Evolutionary conservation across 2,329 filamentous ascomycete species (phyloP).

Genomic region (Fusarium bulbicola): DNA sequence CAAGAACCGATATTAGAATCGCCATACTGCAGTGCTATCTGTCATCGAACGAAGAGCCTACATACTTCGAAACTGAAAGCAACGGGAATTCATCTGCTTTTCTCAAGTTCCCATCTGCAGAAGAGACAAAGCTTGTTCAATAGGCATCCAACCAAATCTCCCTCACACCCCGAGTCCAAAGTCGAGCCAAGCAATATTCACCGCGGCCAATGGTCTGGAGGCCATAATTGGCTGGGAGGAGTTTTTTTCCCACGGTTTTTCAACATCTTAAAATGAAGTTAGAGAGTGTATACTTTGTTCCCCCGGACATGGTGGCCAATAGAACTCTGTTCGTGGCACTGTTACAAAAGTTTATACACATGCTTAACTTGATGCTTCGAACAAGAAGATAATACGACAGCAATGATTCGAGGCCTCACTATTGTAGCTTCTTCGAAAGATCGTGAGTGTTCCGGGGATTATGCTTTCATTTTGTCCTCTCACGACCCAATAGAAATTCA

Average conservation of each 20-base stretch:
- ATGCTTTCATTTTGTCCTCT: background rate
- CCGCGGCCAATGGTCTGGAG: no score
- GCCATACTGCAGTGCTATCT: accelerated
- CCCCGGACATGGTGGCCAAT: no score
- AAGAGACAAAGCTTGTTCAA: background rate
- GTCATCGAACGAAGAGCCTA: background rate
- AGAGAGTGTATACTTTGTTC: background rate
- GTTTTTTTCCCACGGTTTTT: no score
- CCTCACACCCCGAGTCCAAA: background rate
- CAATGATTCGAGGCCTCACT: no score
- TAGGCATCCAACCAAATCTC: background rate
- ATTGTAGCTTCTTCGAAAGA: no score
- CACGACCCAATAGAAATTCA: background rate
- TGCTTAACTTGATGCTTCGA: no score
- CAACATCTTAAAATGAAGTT: no score
- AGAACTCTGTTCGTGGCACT: background rate
- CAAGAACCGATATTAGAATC: background rate
- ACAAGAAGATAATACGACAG: no score
- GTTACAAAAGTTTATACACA: no score
- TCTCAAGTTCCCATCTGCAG: accelerated
- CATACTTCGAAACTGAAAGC: background rate
- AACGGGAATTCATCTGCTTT: accelerated
- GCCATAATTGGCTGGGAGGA: accelerated
- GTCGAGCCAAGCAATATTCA: background rate
- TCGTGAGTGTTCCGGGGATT: background rate